Conservation (phyloP, 805 yeast species). For the Nakazawaea peltata region DNA sequence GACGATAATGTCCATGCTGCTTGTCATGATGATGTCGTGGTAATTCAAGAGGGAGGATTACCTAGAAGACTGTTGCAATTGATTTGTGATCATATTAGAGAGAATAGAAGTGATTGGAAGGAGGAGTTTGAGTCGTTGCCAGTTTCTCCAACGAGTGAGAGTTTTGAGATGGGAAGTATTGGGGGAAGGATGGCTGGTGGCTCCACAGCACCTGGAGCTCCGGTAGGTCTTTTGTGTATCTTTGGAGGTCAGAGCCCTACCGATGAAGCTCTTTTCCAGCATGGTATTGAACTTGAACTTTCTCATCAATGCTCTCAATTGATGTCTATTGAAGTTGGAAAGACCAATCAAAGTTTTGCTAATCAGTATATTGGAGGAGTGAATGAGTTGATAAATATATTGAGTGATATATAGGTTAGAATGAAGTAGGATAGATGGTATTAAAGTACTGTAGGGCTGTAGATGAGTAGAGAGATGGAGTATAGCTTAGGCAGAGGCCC, state of each 20-base stretch:
- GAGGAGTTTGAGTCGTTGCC: slow-evolving; percentile 11
- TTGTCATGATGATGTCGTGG: slow-evolving; percentile 57
- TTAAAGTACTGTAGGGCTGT: no score
- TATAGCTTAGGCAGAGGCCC: no score
- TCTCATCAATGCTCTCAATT: slow-evolving; percentile 33
- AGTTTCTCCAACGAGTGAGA: slow-evolving; percentile 14
- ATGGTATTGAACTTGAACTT: slow-evolving; percentile 34
- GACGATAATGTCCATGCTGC: slow-evolving; percentile 70
- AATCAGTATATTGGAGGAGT: slow-evolving; percentile 58
- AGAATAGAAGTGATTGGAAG: slow-evolving; percentile 13
- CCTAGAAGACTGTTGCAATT: slow-evolving; percentile 49
- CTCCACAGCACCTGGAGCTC: slow-evolving; percentile 1
- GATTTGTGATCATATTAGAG: slow-evolving; percentile 33
- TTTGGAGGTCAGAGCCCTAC: slow-evolving; percentile 62
- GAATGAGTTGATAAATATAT: slow-evolving; percentile 54
- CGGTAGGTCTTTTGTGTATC: slow-evolving; percentile 38
- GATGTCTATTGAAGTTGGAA: slow-evolving; percentile 55
- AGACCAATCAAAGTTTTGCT: slow-evolving; percentile 46
- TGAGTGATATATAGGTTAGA: slow-evolving; percentile 20
- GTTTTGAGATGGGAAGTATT: slow-evolving; percentile 13
- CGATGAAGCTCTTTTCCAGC: slow-evolving; percentile 61
- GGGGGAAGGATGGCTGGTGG: no score
- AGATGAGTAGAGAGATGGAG: no score
- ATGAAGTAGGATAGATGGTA: no score
- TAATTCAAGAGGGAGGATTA: slow-evolving; percentile 60